Evolutionary conservation across 169 alveolate genomes (phyloP), one percentile per base, ranked within the genome.

Genomic region (Cyclospora cayetanensis): DNA sequence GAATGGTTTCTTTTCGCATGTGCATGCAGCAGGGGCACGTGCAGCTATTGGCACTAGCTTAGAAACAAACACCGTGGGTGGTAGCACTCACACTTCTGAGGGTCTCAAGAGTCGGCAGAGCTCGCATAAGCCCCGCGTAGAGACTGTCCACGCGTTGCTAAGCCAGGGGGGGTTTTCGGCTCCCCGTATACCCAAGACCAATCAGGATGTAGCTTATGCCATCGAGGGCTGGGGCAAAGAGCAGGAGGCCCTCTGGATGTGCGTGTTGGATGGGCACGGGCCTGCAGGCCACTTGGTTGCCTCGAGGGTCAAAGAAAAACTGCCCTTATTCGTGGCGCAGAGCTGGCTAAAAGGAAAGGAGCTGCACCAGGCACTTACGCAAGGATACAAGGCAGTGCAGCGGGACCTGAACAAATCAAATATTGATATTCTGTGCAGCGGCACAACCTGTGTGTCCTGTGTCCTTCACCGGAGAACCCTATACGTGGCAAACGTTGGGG

Each of bases 401-500:
- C 46, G 65, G 15, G 82, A 63, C 31, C 70, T 84, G 29, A 55
- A 29, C 18, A 46, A 60, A 22, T 43, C 65, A 15, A 72, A 46
- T 3, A 63, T 84, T 15, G 91, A 84, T 46, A 65, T 63, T 43
- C 2, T 55, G 50, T 55, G 70, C 82, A 84, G 91, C 82, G 91
- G 91, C 20, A 84, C 83, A 25, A 84, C 91, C 2, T 84, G 91
- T 31, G 82, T 84, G 9, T 63, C 82, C 3, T 55, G 83, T 18
- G 65, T 84, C 35, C 29, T 87, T 11, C 86, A 43, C 2, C 88
- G 84, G 12, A 2, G 60, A 35, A 70, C 63, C 7, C 86, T 87
- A 11, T 87, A 70, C 87, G 12, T 68, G 63, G 92, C 92, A 2
- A 87, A 70, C 31, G 92, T 87, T 18, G 92, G 92, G 2, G 92